A percentile compares a stretch with the other conserved stretches of the same genome.
phyloP scores from a whole-genome alignment of 768 basidiomycete species.

The Boletus pseudo-olivaceus region DNA sequence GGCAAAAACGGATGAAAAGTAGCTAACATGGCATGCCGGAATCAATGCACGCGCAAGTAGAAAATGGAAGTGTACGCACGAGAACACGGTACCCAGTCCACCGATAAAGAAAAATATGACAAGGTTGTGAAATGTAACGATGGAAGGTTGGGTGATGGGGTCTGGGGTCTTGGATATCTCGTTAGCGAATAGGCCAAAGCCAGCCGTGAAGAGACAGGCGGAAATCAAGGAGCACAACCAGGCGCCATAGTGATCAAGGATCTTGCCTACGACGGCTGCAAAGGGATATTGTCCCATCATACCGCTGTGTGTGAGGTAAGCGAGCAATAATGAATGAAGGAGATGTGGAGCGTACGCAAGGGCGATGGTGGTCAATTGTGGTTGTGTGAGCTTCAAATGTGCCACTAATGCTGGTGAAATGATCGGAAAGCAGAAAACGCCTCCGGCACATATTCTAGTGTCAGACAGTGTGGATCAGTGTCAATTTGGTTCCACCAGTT shows the following conservation, averaged over 20 bases:
- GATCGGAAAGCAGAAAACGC: conserved; percentile 76
- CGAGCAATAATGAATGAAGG: neutral
- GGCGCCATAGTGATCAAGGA: conserved; percentile 66
- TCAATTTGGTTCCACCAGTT: neutral
- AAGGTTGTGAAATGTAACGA: conserved; percentile 49
- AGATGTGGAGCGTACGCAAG: conserved; percentile 61
- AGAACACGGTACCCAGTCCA: conserved; percentile 68
- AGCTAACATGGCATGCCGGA: conserved; percentile 31
- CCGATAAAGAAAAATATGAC: conserved; percentile 57
- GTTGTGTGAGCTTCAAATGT: conserved; percentile 63
- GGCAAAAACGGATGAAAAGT: conserved; percentile 72
- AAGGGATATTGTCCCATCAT: conserved; percentile 82
- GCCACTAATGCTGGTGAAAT: conserved; percentile 60
- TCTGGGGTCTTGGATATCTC: conserved; percentile 50
- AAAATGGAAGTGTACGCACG: conserved; percentile 45
- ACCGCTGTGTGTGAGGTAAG: conserved; percentile 44
- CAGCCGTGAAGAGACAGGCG: conserved; percentile 52
- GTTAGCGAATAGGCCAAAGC: conserved; percentile 61
- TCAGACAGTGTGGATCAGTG: neutral
- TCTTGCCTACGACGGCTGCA: conserved; percentile 63
- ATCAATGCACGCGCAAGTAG: conserved; percentile 1
- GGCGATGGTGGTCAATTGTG: conserved; percentile 74
- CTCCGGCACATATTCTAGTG: conserved; percentile 69
- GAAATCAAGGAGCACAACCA: conserved; percentile 63
- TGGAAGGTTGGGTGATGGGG: conserved; percentile 34